phyloP scores from a whole-genome alignment of 129 eudicot genomes.

The Flaveria trinervia region DNA sequence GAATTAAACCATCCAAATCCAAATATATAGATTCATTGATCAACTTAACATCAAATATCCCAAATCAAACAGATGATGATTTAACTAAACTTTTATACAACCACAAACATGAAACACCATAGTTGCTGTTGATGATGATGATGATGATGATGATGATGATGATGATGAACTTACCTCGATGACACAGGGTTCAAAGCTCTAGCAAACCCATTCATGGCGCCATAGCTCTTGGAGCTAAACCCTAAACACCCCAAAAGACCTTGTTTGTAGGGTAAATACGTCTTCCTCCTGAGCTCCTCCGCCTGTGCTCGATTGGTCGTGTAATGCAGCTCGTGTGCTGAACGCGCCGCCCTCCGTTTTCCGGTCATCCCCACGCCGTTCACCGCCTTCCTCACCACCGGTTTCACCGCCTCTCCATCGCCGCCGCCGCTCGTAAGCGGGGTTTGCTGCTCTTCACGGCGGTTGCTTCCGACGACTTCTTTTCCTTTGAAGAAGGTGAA shows the following conservation, averaged over 20 bases:
- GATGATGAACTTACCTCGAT: slow-evolving; percentile 47
- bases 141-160: not conserved
- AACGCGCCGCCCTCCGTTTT: slow-evolving; percentile 49
- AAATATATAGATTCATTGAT: slow-evolving; percentile 31
- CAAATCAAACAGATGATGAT: slow-evolving; percentile 27
- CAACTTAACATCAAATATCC: not conserved
- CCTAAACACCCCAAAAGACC: slow-evolving; percentile 78
- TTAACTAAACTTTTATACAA: slow-evolving; percentile 33
- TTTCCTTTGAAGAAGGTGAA: slow-evolving; percentile 47
- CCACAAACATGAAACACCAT: slow-evolving; percentile 1
- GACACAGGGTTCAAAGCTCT: slow-evolving; percentile 75
- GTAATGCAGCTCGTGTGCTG: slow-evolving; percentile 83
- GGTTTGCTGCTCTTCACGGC: slow-evolving; percentile 19
- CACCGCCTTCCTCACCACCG: slow-evolving; percentile 41
- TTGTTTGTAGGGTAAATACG: slow-evolving; percentile 74
- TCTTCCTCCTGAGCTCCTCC: slow-evolving; percentile 88
- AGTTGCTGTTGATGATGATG: not conserved
- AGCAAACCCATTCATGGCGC: slow-evolving; percentile 78
- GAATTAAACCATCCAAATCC: slow-evolving; percentile 33
- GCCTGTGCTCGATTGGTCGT: slow-evolving; percentile 74
- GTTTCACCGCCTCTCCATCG: not conserved
- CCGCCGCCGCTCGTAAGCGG: not conserved
- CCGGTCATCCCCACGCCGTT: slow-evolving; percentile 42
- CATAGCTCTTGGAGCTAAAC: slow-evolving; percentile 77
- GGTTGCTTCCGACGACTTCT: slow-evolving; percentile 28